These are phyloP conservation scores for Aspergillus tubingensis DNA, from an alignment of 2,329 filamentous ascomycete species.

Conservation along the genomic window DNA sequence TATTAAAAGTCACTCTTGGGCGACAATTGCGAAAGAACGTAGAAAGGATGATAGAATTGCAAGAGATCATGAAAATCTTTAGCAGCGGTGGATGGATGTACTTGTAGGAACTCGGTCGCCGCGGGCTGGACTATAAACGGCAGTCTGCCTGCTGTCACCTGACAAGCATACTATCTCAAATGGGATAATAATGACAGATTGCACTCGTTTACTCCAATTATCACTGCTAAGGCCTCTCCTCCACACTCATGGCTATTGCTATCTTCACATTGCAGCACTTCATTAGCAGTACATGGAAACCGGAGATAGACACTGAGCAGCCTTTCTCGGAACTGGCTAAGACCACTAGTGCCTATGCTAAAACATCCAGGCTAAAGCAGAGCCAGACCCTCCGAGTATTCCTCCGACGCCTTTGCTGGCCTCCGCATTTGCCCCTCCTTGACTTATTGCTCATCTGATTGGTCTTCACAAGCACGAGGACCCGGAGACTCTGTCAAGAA, in stretches of 20 bases:
- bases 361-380: conserved; percentile 2
- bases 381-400: conserved; percentile 24
- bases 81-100: neutral
- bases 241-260: too few species aligned
- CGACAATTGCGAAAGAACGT: neutral
- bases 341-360: neutral
- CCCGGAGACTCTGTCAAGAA: neutral
- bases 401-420: conserved; percentile 15
- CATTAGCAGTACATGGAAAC: neutral
- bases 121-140: neutral
- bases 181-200: too few species aligned
- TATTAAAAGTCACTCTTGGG: neutral
- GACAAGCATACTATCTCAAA: neutral
- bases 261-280: neutral
- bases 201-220: too few species aligned
- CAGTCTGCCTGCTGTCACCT: neutral
- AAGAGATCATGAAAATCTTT: neutral
- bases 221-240: too few species aligned
- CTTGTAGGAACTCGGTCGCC: neutral
- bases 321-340: neutral
- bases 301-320: neutral
- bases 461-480: neutral
- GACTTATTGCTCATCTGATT: neutral
- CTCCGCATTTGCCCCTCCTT: conserved; percentile 1
- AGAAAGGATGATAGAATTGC: neutral